Conservation (phyloP, 2,329 filamentous ascomycete genomes). For the Penicillium sp. region DNA sequence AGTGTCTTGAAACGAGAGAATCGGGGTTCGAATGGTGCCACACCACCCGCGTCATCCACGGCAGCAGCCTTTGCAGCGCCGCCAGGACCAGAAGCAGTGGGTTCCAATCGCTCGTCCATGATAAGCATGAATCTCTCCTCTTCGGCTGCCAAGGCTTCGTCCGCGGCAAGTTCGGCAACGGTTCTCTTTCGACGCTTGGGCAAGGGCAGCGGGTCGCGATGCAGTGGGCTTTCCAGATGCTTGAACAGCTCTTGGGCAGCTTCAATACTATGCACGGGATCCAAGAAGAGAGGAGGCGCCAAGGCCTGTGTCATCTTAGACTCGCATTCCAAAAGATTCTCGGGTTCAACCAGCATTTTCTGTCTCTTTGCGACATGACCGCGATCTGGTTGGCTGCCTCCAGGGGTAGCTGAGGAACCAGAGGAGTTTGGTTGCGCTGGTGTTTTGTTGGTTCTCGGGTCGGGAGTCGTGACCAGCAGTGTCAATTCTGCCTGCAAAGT, state of each 20-base stretch:
- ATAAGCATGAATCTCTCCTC: slow-evolving; percentile 91
- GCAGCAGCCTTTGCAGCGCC: slow-evolving; percentile 61
- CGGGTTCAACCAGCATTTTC: slow-evolving; percentile 76
- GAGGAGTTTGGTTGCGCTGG: slow-evolving; percentile 42
- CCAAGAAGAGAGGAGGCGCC: slow-evolving; percentile 70
- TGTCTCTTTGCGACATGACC: slow-evolving; percentile 59
- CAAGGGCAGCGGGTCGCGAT: slow-evolving; percentile 71
- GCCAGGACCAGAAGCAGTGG: slow-evolving; percentile 57
- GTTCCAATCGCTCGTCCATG: slow-evolving; percentile 75
- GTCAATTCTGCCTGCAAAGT: slow-evolving; percentile 72
- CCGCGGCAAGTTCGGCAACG: slow-evolving; percentile 88
- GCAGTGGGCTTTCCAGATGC: slow-evolving; percentile 70
- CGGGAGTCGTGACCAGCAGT: slow-evolving; percentile 71
- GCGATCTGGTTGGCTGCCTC: slow-evolving; percentile 59
- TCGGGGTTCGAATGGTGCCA: slow-evolving; percentile 73
- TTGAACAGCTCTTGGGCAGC: slow-evolving; percentile 72
- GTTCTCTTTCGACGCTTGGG: slow-evolving; percentile 92
- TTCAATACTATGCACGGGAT: slow-evolving; percentile 66
- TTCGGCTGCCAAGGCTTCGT: slow-evolving; percentile 85
- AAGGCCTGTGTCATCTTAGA: slow-evolving; percentile 71
- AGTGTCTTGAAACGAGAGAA: slow-evolving; percentile 93
- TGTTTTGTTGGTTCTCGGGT: slow-evolving; percentile 51
- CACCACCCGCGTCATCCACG: slow-evolving; percentile 68
- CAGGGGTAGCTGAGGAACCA: slow-evolving; percentile 55
- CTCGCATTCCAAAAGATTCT: slow-evolving; percentile 71